phyloP scores from a whole-genome alignment of 495 filamentous ascomycete species.

The Aspergillus kassunensis region DNA sequence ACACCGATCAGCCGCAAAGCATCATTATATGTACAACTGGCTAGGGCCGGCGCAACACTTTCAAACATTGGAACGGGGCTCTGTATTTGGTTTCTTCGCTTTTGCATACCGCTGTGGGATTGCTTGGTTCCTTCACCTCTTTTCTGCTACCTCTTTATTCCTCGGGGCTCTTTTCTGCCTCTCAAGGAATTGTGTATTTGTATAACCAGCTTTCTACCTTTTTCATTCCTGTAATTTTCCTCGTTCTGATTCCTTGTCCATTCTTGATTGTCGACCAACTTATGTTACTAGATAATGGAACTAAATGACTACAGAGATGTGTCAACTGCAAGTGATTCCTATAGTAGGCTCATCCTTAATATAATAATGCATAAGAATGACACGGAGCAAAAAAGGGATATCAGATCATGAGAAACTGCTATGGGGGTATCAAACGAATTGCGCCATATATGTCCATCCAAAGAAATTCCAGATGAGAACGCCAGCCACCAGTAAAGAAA shows the following conservation, averaged over 20 bases:
- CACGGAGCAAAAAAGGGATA: not conserved
- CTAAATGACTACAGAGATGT: slow-evolving; percentile 17
- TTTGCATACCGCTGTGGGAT: slow-evolving; percentile 9
- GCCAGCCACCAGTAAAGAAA: not conserved
- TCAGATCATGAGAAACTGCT: not conserved
- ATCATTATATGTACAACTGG: not conserved
- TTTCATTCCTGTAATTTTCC: slow-evolving; percentile 21
- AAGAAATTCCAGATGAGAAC: not conserved
- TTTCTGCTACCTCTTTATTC: slow-evolving; percentile 18
- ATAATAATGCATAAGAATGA: no score
- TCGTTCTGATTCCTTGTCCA: slow-evolving; percentile 16
- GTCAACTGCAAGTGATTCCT: not conserved
- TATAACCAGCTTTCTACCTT: slow-evolving; percentile 30
- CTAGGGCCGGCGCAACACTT: slow-evolving; percentile 13
- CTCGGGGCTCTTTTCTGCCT: slow-evolving; percentile 26
- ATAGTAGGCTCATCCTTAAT: not conserved
- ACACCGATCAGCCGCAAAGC: not conserved
- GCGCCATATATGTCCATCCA: not conserved
- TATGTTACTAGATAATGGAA: slow-evolving; percentile 35
- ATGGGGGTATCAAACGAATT: slow-evolving; percentile 11
- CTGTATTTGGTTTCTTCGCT: slow-evolving; percentile 8
- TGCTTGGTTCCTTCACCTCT: slow-evolving; percentile 14
- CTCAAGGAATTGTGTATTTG: slow-evolving; percentile 43
- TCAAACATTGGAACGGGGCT: slow-evolving; percentile 8
- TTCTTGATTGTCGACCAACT: slow-evolving; percentile 21